Conservation (phyloP, 2,329 filamentous ascomycete species). For the Colletotrichum nymphaeae region DNA sequence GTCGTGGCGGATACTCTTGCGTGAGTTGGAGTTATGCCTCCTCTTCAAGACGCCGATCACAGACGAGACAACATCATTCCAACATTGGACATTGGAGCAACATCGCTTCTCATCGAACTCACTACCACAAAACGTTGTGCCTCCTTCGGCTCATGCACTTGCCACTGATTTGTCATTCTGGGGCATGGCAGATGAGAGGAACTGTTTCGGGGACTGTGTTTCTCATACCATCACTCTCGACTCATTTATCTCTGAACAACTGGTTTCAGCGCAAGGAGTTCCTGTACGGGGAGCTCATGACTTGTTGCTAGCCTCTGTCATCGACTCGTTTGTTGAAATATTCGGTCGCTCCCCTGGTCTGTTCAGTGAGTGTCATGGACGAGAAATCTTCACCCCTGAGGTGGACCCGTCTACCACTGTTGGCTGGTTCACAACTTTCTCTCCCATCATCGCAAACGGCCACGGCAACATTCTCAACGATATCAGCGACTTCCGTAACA, state of each 20-base stretch:
- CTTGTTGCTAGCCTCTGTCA: constrained; percentile 48
- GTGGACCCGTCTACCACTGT: constrained; percentile 53
- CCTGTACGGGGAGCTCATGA: constrained; percentile 48
- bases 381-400: constrained; percentile 47
- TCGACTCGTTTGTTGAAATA: constrained; percentile 46
- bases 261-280: constrained; percentile 43
- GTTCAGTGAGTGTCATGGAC: constrained; percentile 55
- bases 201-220: constrained; percentile 40
- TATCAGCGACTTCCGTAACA: not conserved
- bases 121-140: not conserved
- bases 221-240: constrained; percentile 40
- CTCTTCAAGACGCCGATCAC: not conserved
- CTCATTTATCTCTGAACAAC: constrained; percentile 40
- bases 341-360: constrained; percentile 50
- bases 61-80: not conserved
- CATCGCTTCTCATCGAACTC: not conserved
- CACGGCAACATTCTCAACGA: not conserved
- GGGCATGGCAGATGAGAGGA: constrained; percentile 38
- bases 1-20: constrained; percentile 56
- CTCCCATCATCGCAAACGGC: constrained; percentile 42
- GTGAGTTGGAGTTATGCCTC: constrained; percentile 55
- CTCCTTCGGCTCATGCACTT: not conserved
- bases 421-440: constrained; percentile 59
- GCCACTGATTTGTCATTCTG: constrained; percentile 41
- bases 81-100: constrained; percentile 4